phyloP scores from a whole-genome alignment of 345 rosid species.

The Gossypium raimondii region DNA sequence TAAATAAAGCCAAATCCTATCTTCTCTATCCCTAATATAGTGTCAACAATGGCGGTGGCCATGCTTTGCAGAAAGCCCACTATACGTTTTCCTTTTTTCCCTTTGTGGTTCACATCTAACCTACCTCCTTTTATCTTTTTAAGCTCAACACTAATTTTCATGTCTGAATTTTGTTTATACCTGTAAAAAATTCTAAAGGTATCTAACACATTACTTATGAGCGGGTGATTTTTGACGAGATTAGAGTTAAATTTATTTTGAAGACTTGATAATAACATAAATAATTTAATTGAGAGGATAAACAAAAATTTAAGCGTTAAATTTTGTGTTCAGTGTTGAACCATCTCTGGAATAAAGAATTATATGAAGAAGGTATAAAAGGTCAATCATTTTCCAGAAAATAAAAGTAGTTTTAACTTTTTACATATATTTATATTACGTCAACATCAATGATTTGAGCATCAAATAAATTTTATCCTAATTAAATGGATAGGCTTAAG shows the following conservation, averaged over 20 bases:
- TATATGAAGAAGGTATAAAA: not conserved
- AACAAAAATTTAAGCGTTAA: no score
- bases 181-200: no score
- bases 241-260: no score
- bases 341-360: no score
- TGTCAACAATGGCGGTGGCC: conserved; percentile 14
- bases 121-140: not conserved
- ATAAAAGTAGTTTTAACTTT: not conserved
- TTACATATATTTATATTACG: not conserved
- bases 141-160: not conserved
- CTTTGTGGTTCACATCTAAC: not conserved
- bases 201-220: no score
- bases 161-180: not conserved
- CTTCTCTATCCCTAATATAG: not conserved
- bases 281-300: no score
- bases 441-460: not conserved
- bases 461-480: not conserved
- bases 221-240: no score
- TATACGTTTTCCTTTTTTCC: not conserved
- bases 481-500: not conserved
- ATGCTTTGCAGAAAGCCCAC: not conserved
- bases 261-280: no score
- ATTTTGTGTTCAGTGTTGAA: no score
- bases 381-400: not conserved
- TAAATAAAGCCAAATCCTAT: not conserved